Base-by-base conservation (phyloP, 2,329 filamentous ascomycete genomes). In the Epichloe aotearoae region DNA sequence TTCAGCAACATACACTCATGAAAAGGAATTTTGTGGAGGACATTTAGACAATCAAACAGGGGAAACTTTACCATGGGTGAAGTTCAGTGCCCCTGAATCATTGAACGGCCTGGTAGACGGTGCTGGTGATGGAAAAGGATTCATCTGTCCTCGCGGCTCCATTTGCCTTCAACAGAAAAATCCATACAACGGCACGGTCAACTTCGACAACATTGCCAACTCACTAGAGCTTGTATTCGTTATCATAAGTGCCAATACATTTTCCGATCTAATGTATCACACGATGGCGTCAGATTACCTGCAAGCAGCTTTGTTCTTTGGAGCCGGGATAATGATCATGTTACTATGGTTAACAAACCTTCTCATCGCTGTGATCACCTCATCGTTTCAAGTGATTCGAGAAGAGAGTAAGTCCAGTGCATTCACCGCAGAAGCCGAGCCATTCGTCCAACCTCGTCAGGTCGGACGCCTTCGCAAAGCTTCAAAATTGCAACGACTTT, bases 201-300 rank as follows among this genome's bases (percentile, higher is more conserved):
- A 84, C 64, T 98, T 97, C 62, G 93, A 98, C 71, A 91, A 97
- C 63, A 94, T 98, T 40, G 69, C 88, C 33, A 83, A 97, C 56
- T 96, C 90, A 0, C 70, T 97, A 49, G 89, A 98, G 68, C 73
- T 97, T 52, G 90, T 98, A 2, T 98, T 98, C 62, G 88, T 98
- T 48, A 84, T 98, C 62, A 98, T 98, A 88, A 95, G 88, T 60
- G 91, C 89, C 46, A 98, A 98, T 64, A 98, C 93, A 0, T 98
- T 94, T 67, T 86, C 88, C 1, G 88, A 97, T 66, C 71, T 97
- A 49, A 88, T 98, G 74, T 98, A 98, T 66, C 86, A 88, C 59
- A 89, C 91, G 4, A 89, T 86, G 49, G 82, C 95, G 61, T 94
- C 88, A 26, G 93, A 98, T 64, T 97, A 95, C 60, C 77, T 95